phyloP scores from a whole-genome alignment of 768 basidiomycete species.

The Xerocomus spinulosus region DNA sequence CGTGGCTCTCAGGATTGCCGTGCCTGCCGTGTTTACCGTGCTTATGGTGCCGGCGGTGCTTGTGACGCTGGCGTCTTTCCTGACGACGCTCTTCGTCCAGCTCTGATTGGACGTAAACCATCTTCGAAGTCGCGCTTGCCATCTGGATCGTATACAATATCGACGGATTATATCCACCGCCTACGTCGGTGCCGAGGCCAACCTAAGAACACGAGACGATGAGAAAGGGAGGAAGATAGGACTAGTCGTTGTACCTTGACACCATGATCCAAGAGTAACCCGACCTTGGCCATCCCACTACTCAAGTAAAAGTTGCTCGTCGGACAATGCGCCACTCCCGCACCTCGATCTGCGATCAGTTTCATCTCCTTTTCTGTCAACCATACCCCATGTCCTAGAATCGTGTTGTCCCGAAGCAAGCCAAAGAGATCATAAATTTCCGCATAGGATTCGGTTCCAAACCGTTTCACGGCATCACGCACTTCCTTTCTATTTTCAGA shows the following conservation, averaged over 20 bases:
- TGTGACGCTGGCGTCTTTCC: no score
- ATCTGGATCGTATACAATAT: constrained; percentile 73
- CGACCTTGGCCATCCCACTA: constrained; percentile 80
- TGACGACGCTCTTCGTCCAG: no score
- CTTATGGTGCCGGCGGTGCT: no score
- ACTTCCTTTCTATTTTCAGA: constrained; percentile 81
- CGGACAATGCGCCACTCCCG: constrained; percentile 93
- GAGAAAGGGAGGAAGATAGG: constrained; percentile 4
- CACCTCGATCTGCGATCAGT: constrained; percentile 57
- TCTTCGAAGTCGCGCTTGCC: constrained; percentile 77
- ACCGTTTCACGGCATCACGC: constrained; percentile 59
- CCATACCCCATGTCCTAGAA: constrained; percentile 86
- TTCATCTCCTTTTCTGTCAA: constrained; percentile 68
- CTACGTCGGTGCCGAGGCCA: constrained; percentile 90
- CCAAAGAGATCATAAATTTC: constrained; percentile 76
- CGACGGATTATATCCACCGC: constrained; percentile 81
- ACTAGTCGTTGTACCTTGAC: constrained; percentile 86
- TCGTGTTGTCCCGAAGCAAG: constrained; percentile 72
- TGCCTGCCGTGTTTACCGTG: no score
- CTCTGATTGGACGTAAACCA: constrained; percentile 48
- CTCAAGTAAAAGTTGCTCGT: constrained; percentile 89
- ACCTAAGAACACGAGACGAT: constrained; percentile 48
- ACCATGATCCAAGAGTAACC: constrained; percentile 72
- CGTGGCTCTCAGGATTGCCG: no score
- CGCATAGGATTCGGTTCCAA: constrained; percentile 68